These are phyloP conservation scores for Ascochyta fabae DNA, from an alignment of 2,329 filamentous ascomycete species.

Conservation along the genomic window DNA sequence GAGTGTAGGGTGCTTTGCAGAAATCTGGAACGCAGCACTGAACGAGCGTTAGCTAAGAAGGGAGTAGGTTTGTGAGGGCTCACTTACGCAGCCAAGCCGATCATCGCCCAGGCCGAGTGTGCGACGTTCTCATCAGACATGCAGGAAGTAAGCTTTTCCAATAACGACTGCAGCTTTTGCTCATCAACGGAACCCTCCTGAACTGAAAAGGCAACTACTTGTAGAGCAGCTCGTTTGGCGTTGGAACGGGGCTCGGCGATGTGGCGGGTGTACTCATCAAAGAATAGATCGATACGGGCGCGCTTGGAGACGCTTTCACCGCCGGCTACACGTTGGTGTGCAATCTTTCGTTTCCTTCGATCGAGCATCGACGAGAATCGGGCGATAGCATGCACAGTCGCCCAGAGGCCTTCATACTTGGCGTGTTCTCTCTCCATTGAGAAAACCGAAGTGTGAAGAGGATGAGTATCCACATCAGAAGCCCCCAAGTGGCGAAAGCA, in stretches of 20 bases:
- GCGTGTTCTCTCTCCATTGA: conserved; percentile 43
- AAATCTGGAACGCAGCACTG: conserved; percentile 42
- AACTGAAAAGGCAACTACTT: conserved; percentile 59
- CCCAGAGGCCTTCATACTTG: conserved; percentile 46
- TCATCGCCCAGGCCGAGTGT: conserved; percentile 78
- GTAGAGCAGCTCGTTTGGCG: conserved; percentile 58
- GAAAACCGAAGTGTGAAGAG: conserved; percentile 38
- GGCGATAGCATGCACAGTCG: conserved; percentile 49
- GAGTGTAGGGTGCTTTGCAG: conserved; percentile 41
- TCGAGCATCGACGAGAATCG: conserved; percentile 47
- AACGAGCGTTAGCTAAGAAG: neutral
- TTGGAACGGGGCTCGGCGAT: conserved; percentile 43
- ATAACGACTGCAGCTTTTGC: conserved; percentile 61
- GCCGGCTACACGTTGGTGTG: conserved; percentile 25
- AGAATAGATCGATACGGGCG: conserved; percentile 44
- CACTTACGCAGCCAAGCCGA: conserved; percentile 78
- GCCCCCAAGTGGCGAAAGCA: conserved; percentile 52
- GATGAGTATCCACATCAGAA: conserved; percentile 38
- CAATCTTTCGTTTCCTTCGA: conserved; percentile 25
- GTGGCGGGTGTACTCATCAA: conserved; percentile 51
- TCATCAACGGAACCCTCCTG: conserved; percentile 49
- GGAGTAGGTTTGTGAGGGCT: neutral
- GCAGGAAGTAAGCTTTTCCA: conserved; percentile 64
- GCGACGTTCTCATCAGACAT: conserved; percentile 71
- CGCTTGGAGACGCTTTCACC: conserved; percentile 46